A percentile compares a stretch with the other conserved stretches of the same genome.
These are phyloP conservation scores for Haberlea rhodopensis DNA, from an alignment of 257 asterid genomes.

Conservation along the genomic window DNA sequence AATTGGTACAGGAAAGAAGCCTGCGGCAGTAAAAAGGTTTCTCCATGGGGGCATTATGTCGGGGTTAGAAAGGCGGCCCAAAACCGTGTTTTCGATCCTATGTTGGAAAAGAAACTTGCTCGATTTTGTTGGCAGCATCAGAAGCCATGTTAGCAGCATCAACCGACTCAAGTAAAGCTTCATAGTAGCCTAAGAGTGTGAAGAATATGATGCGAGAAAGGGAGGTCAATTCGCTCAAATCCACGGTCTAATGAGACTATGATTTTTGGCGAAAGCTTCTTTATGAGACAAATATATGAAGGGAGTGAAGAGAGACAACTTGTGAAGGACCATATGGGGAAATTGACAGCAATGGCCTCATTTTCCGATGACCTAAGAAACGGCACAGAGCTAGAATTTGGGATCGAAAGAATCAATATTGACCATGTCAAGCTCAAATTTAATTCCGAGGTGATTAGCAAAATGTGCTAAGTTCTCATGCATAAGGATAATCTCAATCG, in stretches of 20 bases:
- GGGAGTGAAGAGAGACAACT: conserved; percentile 36
- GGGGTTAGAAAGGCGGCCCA: conserved; percentile 41
- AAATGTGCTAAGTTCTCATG: conserved; percentile 45
- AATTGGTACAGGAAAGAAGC: conserved; percentile 34
- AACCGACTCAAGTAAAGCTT: conserved; percentile 41
- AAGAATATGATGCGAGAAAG: conserved; percentile 39
- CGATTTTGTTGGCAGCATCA: conserved; percentile 40
- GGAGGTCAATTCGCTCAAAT: conserved; percentile 47
- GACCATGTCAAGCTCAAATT: conserved; percentile 53
- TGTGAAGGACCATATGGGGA: conserved; percentile 49
- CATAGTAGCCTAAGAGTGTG: conserved; percentile 52
- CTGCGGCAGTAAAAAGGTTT: conserved; percentile 44
- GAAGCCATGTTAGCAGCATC: conserved; percentile 38
- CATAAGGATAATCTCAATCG: conserved; percentile 46
- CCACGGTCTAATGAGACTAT: conserved; percentile 47
- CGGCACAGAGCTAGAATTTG: conserved; percentile 32
- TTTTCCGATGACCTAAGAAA: conserved; percentile 36
- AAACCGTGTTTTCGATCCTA: conserved; percentile 40
- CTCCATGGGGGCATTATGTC: conserved; percentile 39
- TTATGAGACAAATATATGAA: conserved; percentile 40
- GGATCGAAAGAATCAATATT: conserved; percentile 58
- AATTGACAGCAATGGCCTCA: conserved; percentile 48
- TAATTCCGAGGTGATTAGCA: conserved; percentile 43
- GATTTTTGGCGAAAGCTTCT: conserved; percentile 47
- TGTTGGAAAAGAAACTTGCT: conserved; percentile 51